Evolutionary conservation across 2,329 filamentous ascomycete genomes (phyloP), one percentile per base, ranked within the genome.

Genomic region (Fusarium circinatum): DNA sequence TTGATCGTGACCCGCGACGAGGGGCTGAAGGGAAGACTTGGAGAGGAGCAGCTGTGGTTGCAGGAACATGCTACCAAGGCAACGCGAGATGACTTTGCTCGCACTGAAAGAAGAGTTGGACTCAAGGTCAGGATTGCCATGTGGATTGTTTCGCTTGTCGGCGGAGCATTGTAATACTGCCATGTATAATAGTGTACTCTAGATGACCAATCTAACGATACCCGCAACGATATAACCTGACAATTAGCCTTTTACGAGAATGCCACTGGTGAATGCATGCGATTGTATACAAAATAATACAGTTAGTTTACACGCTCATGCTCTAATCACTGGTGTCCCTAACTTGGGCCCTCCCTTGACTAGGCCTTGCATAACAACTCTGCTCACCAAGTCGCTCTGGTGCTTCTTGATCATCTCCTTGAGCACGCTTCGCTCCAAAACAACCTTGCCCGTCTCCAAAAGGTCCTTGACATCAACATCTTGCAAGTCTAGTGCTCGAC

Each of bases 381-480:
- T 82, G 75, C 84, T 84, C 59, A 86, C 81, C 68, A 93, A 79
- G 81, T 94, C 92, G 79, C 89, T 92, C 85, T 92, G 88, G 79
- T 97, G 95, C 75, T 87, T 84, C 80, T 86, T 84, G 78, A 98
- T 88, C 80, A 98, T 90, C 81, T 89, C 88, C 82, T 91, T 88
- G 79, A 99, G 86, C 41, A 96, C 96, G 47, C 86, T 84, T 81
- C 93, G 90, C 88, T 99, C 96, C 78, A 99, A 90, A 68, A 99
- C 91, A 69, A 99, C 86, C 78, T 95, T 91, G 61, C 93, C 93
- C 61, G 92, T 91, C 85, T 96, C 94, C 75, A 99, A 84, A 73
- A 99, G 83, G 82, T 98, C 94, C 89, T 98, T 99, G 71, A 99
- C 94, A 83, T 98, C 96, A 41, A 99, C 94, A 71, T 97, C 93